Base-by-base conservation (phyloP, 2,329 filamentous ascomycete genomes). In the Orbilia quercus region DNA sequence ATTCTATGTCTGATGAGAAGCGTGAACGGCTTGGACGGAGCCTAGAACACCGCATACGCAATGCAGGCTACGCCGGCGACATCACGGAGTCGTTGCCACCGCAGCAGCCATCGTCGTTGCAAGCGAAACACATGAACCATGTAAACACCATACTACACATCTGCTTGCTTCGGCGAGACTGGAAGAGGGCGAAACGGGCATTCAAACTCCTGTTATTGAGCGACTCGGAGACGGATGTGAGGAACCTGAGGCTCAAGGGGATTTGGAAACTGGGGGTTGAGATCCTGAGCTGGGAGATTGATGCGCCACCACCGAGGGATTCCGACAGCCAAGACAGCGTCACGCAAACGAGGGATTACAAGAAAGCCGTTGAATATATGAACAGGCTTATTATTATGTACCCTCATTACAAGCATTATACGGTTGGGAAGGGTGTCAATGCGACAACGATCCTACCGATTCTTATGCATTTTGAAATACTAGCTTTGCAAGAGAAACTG, bases 191-290 rank as follows among this genome's bases (percentile, higher is more conserved):
- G 1, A 74, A 72, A 12, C 75, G 77, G 16, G 76, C 77, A 9
- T 78, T 75, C 38, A 75, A 53, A 14, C 48, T 77, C 38, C 57
- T 78, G 7, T 48, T 78, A 4, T 45, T 75, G 9, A 72, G 75
- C 42, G 75, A 73, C 40, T 47, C 40, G 34, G 55, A 74, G 42
- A 42, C 28, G 1, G 51, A 69, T 42, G 51, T 67, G 18, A 67
- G 47, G 38, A 63, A 64, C 48, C 44, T 74, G 23, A 60, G 62
- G 16, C 38, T 78, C 9, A 74, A 76, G 18, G 36, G 45, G 1
- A 69, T 78, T 9, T 78, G 77, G 77, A 72, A 66, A 18, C 55
- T 77, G 9, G 77, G 77, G 2, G 40, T 77, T 12, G 75, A 77
- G 22, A 75, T 78, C 18, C 69, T 78, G 9, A 65, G 63, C 22